Evolutionary conservation across 345 rosid species (phyloP).

Genomic region (Aquilaria yunnanensis): DNA sequence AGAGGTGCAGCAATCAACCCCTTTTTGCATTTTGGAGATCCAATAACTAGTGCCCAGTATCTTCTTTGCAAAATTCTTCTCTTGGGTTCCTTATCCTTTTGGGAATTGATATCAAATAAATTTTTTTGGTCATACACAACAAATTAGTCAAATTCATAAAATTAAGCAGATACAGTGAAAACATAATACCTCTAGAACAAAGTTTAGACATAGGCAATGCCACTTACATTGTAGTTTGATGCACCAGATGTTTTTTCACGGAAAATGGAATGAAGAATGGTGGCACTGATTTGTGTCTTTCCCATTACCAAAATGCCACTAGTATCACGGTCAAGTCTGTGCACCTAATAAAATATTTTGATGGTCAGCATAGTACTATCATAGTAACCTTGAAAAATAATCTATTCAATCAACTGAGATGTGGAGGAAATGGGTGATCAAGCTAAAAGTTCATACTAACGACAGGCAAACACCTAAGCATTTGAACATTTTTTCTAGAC

Average conservation of each 20-base stretch:
- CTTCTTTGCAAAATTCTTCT: slow-evolving; percentile 50
- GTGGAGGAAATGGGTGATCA: neutral
- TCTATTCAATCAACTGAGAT: neutral
- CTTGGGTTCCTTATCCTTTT: slow-evolving; percentile 42
- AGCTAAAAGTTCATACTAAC: neutral
- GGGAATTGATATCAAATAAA: too few relatives aligned
- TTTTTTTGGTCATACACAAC: neutral
- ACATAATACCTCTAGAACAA: slow-evolving; percentile 1
- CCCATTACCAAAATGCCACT: slow-evolving; percentile 96
- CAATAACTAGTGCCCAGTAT: slow-evolving; percentile 89
- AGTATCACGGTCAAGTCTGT: slow-evolving; percentile 90
- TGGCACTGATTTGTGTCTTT: slow-evolving; percentile 71
- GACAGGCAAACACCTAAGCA: too few relatives aligned
- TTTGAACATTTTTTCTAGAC: too few relatives aligned
- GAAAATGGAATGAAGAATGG: slow-evolving; percentile 78
- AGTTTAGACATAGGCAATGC: slow-evolving; percentile 1
- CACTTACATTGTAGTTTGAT: slow-evolving; percentile 43
- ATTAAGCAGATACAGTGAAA: neutral
- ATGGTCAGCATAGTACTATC: neutral
- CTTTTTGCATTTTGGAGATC: slow-evolving; percentile 51
- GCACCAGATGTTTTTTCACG: slow-evolving; percentile 82
- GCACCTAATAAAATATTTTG: slow-evolving; percentile 45
- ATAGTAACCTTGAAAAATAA: neutral
- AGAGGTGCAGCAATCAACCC: slow-evolving; percentile 75
- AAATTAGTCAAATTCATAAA: neutral